Evolutionary conservation across 306 rosid genomes (phyloP).

Genomic region (Ormosia emarginata): DNA sequence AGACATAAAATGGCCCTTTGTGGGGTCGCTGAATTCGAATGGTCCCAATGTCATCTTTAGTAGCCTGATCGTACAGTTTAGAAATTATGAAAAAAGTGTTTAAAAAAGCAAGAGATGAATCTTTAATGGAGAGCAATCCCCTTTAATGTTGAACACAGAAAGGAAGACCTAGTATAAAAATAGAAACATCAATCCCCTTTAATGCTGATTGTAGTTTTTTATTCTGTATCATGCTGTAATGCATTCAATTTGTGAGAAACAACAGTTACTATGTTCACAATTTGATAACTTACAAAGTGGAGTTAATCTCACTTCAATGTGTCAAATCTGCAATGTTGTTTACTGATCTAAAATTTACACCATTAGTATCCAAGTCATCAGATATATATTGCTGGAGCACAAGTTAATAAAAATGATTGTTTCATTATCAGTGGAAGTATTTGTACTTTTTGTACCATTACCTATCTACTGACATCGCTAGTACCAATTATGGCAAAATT

Average conservation of each 20-base stretch:
- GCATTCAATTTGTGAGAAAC: slow-evolving; percentile 17
- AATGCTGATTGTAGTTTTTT: not conserved
- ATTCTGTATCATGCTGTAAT: not conserved
- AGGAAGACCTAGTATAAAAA: not conserved
- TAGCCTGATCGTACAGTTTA: slow-evolving; percentile 56
- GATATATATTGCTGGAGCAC: not conserved
- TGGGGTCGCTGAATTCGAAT: slow-evolving; percentile 86
- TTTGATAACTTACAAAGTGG: not conserved
- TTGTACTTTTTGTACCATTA: not conserved
- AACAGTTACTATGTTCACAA: not conserved
- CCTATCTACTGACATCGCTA: not conserved
- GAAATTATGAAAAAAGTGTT: slow-evolving; percentile 4
- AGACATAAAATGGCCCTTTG: slow-evolving; percentile 92
- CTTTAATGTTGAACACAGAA: slow-evolving; percentile 3
- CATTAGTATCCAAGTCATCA: not conserved
- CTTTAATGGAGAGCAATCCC: not conserved
- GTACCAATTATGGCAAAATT: not conserved
- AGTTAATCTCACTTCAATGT: slow-evolving; percentile 1
- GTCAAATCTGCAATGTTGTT: not conserved
- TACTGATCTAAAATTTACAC: not conserved
- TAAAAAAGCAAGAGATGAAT: not conserved
- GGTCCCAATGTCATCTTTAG: slow-evolving; percentile 88
- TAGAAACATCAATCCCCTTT: not conserved
- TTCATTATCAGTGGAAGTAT: not conserved
- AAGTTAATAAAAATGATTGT: not conserved